A percentile compares a stretch with the other conserved stretches of the same genome.
Conservation (phyloP, 768 basidiomycete genomes). For the Boletales sp. region DNA sequence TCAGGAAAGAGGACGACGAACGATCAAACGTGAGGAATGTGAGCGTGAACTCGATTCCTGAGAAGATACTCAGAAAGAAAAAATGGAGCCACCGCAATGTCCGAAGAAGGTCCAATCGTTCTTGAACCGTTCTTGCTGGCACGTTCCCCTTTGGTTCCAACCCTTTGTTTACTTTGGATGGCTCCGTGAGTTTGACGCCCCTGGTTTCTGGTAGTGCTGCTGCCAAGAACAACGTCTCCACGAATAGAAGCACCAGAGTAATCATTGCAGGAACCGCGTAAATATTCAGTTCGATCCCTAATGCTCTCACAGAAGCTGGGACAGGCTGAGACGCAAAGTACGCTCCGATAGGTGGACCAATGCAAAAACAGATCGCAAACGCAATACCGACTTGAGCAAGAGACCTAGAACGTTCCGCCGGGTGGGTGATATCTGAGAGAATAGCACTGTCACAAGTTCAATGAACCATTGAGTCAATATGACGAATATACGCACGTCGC, state of each 20-base stretch:
- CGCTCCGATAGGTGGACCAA: conserved; percentile 92
- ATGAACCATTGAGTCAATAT: background rate
- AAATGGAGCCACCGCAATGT: conserved; percentile 71
- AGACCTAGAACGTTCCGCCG: conserved; percentile 75
- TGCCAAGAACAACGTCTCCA: conserved; percentile 78
- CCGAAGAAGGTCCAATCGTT: conserved; percentile 56
- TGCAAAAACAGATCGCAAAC: conserved; percentile 91
- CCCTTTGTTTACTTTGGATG: conserved; percentile 14
- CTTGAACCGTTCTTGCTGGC: conserved; percentile 29
- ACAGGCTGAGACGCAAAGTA: conserved; percentile 90
- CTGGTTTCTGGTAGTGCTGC: conserved; percentile 84
- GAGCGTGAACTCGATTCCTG: conserved; percentile 94
- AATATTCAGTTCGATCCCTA: conserved; percentile 72
- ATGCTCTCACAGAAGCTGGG: conserved; percentile 51
- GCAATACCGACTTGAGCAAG: conserved; percentile 94
- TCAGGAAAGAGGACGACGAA: conserved; percentile 36
- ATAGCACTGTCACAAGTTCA: conserved; percentile 62
- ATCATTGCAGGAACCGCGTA: conserved; percentile 89
- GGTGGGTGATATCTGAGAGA: conserved; percentile 84
- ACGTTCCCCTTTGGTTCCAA: conserved; percentile 17
- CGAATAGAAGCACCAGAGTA: conserved; percentile 69
- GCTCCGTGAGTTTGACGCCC: conserved; percentile 34
- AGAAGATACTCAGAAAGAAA: conserved; percentile 85
- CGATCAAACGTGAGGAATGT: conserved; percentile 92
- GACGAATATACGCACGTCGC: conserved; percentile 63